Percentiles rank a stretch among this genome's conserved stretches.
Evolutionary conservation across 805 yeast species (phyloP).

Genomic region (Cyberlindnera petersonii): DNA sequence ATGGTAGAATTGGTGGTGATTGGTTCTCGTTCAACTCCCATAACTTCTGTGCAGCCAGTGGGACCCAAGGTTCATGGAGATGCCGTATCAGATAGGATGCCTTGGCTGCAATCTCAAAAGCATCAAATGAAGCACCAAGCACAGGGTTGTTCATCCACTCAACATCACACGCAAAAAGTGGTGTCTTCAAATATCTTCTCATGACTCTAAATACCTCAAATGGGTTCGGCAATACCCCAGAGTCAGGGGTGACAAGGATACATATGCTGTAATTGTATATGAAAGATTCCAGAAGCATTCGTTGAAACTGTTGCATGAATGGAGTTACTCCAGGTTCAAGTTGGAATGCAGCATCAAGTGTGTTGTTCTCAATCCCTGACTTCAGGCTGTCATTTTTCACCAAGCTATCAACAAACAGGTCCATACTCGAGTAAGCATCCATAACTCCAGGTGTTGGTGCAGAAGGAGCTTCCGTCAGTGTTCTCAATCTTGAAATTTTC

Average conservation of each 20-base stretch:
- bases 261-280: conserved; percentile 39
- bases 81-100: conserved; percentile 30
- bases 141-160: conserved; percentile 42
- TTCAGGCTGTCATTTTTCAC: conserved; percentile 24
- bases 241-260: conserved; percentile 34
- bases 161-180: conserved; percentile 35
- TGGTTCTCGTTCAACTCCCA: conserved; percentile 17
- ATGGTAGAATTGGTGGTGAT: conserved; percentile 22
- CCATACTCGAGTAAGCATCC: conserved; percentile 1
- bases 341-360: background rate
- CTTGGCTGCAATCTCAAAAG: conserved; percentile 35
- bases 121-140: conserved; percentile 34
- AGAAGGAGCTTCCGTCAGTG: background rate
- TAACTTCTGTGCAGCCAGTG: conserved; percentile 13
- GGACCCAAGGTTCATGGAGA: conserved; percentile 8
- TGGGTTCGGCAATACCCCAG: conserved; percentile 39
- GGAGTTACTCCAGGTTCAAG: background rate
- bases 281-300: conserved; percentile 42
- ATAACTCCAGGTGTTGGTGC: background rate
- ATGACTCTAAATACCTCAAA: conserved; percentile 35
- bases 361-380: conserved; percentile 19
- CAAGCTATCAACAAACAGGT: conserved; percentile 1
- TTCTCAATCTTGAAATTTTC: conserved; percentile 19
- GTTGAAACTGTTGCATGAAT: conserved; percentile 17
- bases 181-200: conserved; percentile 31